Conservation (phyloP, 2,329 filamentous ascomycete species). For the Aspergillus niger region DNA sequence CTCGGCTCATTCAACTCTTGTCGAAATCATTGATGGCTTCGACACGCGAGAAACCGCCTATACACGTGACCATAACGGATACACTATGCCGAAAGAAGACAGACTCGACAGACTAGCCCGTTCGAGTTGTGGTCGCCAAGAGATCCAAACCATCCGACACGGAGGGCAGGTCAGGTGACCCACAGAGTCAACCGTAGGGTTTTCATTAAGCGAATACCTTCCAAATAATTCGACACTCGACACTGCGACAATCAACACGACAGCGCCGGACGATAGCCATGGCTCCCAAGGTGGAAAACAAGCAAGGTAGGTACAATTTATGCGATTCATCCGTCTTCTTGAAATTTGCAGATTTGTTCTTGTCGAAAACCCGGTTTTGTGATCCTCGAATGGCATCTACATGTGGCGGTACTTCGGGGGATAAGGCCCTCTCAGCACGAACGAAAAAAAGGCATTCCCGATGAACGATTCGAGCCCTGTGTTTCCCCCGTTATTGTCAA, state of each 20-base stretch:
- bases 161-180: slow-evolving; percentile 38
- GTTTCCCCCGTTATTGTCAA: background rate
- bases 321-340: slow-evolving; percentile 26
- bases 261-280: slow-evolving; percentile 50
- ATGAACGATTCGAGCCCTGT: background rate
- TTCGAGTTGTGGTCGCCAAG: slow-evolving; percentile 13
- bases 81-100: background rate
- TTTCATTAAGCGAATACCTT: slow-evolving; percentile 45
- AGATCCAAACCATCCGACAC: slow-evolving; percentile 8
- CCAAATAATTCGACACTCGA: slow-evolving; percentile 43
- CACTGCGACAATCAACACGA: slow-evolving; percentile 48
- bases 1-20: background rate
- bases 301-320: slow-evolving; percentile 46
- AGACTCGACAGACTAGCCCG: background rate
- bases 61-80: background rate
- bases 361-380: slow-evolving; percentile 24
- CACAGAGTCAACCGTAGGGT: slow-evolving; percentile 40
- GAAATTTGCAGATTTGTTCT: slow-evolving; percentile 37
- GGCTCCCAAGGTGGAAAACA: slow-evolving; percentile 50
- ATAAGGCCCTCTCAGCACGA: slow-evolving; percentile 1
- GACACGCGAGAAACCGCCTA: background rate
- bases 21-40: background rate
- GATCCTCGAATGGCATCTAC: slow-evolving; percentile 18
- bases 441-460: background rate
- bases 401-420: background rate